Conservation (phyloP, 306 rosid species). For the Oxytropis ochrocephala region DNA sequence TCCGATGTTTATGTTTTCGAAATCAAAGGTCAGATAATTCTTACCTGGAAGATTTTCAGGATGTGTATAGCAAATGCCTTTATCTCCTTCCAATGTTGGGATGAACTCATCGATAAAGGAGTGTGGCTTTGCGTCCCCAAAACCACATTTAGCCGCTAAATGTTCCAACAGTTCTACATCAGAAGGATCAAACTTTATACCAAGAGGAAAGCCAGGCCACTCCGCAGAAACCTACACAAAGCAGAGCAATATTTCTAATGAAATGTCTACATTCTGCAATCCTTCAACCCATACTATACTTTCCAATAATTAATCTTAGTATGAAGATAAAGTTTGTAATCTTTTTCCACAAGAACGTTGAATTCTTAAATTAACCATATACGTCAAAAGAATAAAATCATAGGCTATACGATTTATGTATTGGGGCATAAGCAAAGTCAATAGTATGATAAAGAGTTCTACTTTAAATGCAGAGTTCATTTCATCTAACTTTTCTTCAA, state of each 20-base stretch:
- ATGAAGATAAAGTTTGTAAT: background rate
- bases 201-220: conserved; percentile 93
- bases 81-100: conserved; percentile 58
- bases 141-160: conserved; percentile 70
- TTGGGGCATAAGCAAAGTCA: background rate
- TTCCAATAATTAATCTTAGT: background rate
- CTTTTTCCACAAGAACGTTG: background rate
- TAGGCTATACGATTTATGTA: background rate
- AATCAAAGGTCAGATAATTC: conserved; percentile 5
- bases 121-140: conserved; percentile 52
- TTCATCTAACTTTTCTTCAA: background rate
- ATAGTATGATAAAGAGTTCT: background rate
- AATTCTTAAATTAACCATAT: background rate
- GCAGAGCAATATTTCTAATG: conserved; percentile 5
- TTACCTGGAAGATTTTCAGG: conserved; percentile 91
- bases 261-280: background rate
- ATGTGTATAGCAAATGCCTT: conserved; percentile 78
- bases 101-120: conserved; percentile 69
- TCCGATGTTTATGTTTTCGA: background rate
- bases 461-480: background rate
- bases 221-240: conserved; percentile 55
- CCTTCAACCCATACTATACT: conserved; percentile 12
- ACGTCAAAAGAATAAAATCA: background rate
- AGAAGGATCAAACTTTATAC: conserved; percentile 91
- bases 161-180: conserved; percentile 64